Base-by-base conservation (phyloP, 176 grass and related monocot species). In the Musa acuminata region DNA sequence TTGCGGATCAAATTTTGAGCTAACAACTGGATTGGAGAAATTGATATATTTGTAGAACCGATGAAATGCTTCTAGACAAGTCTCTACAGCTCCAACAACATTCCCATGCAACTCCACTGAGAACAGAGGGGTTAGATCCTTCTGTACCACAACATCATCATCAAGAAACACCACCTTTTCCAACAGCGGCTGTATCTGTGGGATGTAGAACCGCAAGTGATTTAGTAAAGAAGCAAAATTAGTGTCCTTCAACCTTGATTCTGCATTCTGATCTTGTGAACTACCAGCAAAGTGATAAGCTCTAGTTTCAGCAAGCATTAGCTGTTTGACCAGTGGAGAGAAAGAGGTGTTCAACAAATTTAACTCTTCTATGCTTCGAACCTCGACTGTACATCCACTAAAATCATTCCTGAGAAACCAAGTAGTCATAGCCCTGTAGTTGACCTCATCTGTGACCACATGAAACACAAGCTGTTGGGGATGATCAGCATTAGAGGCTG, bases 351-450 rank as follows among this genome's bases (percentile, higher is more conserved):
- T 65, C 60, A 77, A 65, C 75, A 59, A 77, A 52, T 26, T 22
- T 11, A 77, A 65, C 59, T 77, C 75, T 64, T 64, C 12, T 65
- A 58, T 77, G 48, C 43, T 66, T 52, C 49, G 60, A 5, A 77
- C 49, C 52, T 77, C 75, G 16, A 77, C 49, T 1, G 60, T 77
- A 51, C 58, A 77, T 13, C 75, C 75, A 52, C 60, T 77, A 16
- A 77, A 77, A 51, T 77, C 75, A 77, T 77, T 77, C 59, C 60
- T 66, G 12, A 77, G 62, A 77, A 77, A 77, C 75, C 75, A 77
- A 52, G 59, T 64, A 63, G 60, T 26, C 75, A 77, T 77, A 11
- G 75, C 43, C 60, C 21, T 50, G 75, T 65, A 77, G 22, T 77
- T 77, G 59, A 77, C 60, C n/a, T 64, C 43, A 77, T 77, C 60